Conservation (phyloP, 2,329 filamentous ascomycete genomes). For the Hypoxylon sp. region DNA sequence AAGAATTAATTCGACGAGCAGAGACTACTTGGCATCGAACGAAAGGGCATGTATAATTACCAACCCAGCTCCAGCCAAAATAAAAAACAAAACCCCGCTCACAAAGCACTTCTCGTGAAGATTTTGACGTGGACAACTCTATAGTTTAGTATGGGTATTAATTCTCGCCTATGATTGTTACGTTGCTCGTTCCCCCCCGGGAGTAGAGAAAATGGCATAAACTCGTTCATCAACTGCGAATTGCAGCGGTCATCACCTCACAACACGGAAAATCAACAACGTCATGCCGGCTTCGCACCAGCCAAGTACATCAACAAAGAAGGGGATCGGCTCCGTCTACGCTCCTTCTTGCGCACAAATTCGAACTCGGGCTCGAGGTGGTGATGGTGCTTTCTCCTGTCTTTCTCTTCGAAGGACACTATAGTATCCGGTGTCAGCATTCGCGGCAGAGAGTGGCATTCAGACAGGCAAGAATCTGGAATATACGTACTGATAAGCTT, state of each 20-base stretch:
- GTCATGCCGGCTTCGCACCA: conserved; percentile 62
- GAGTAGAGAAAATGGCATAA: conserved; percentile 18
- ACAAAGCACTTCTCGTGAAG: conserved; percentile 17
- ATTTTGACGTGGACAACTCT: conserved; percentile 6
- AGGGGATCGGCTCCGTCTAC: conserved; percentile 66
- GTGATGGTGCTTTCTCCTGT: conserved; percentile 58
- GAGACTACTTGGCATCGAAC: conserved; percentile 56
- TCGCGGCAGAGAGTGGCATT: not conserved
- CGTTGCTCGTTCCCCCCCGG: conserved; percentile 1
- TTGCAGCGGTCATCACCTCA: not conserved
- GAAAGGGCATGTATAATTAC: conserved; percentile 49
- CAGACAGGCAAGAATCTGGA: not conserved
- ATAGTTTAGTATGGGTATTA: conserved; percentile 23
- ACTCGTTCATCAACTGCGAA: conserved; percentile 21
- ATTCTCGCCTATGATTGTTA: conserved; percentile 20
- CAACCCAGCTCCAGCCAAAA: conserved; percentile 23
- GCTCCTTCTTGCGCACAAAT: conserved; percentile 72
- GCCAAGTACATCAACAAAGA: conserved; percentile 71
- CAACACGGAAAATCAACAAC: conserved; percentile 23
- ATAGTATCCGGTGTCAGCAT: conserved; percentile 18
- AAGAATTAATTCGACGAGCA: conserved; percentile 87
- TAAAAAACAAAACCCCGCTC: conserved; percentile 34
- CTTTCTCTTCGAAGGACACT: conserved; percentile 60
- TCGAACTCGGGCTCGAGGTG: conserved; percentile 65
- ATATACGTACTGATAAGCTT: conserved; percentile 57